These are phyloP conservation scores for Bauhinia variegata DNA, from an alignment of 306 rosid species.

Conservation along the genomic window DNA sequence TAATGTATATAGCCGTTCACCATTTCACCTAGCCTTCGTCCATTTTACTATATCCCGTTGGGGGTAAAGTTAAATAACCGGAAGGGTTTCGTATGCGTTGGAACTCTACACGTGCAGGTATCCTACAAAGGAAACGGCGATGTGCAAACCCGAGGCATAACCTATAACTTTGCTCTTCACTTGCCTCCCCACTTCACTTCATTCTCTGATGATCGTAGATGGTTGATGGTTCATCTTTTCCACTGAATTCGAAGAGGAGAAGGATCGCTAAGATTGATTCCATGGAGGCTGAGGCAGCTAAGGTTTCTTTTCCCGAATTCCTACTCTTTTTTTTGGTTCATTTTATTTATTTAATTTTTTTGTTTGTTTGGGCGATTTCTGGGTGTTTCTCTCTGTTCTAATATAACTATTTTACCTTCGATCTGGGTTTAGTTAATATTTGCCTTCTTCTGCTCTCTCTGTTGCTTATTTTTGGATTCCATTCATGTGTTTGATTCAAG, in stretches of 20 bases:
- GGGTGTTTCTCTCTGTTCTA: background rate
- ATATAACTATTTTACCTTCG: conserved; percentile 19
- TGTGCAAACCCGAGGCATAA: background rate
- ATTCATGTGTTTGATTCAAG: conserved; percentile 25
- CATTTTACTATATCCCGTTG: no score
- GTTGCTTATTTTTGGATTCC: conserved; percentile 4
- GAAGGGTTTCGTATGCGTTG: no score
- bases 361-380: background rate
- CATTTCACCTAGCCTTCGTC: no score
- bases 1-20: no score
- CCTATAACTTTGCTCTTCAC: background rate
- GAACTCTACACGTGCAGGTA: background rate
- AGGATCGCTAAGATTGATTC: conserved; percentile 47
- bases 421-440: conserved; percentile 53
- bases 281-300: conserved; percentile 61
- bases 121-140: background rate
- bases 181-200: background rate
- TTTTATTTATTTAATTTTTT: no score
- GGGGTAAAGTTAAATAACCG: no score
- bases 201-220: conserved; percentile 60
- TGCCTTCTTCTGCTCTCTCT: background rate
- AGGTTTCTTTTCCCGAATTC: conserved; percentile 38
- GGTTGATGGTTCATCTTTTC: conserved; percentile 36
- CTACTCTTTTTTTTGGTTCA: background rate
- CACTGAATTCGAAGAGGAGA: conserved; percentile 57